These are phyloP conservation scores for Lactifluus pinguis DNA, from an alignment of 768 basidiomycete species.

Conservation along the genomic window DNA sequence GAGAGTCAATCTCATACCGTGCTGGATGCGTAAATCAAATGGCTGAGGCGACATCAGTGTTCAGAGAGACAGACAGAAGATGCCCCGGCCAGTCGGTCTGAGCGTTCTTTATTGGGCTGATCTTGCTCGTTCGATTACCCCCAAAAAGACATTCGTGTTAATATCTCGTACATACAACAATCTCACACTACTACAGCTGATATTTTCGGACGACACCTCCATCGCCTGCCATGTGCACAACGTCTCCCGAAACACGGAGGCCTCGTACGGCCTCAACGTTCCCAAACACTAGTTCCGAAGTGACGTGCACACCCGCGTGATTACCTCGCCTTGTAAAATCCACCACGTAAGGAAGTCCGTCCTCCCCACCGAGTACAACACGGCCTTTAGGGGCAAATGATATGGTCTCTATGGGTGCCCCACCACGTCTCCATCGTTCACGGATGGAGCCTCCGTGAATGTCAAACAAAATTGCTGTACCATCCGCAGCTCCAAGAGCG, in stretches of 20 bases:
- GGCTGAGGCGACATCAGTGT: constrained; percentile 40
- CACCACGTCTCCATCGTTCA: constrained; percentile 13
- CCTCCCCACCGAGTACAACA: constrained; percentile 17
- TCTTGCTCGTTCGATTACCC: background rate
- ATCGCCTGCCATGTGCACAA: constrained; percentile 16
- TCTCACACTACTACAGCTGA: constrained; percentile 5
- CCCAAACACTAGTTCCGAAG: constrained; percentile 17
- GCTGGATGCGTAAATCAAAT: constrained; percentile 52
- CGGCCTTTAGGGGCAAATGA: constrained; percentile 1
- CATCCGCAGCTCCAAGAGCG: constrained; percentile 9
- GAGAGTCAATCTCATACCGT: constrained; percentile 32
- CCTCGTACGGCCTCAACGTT: constrained; percentile 18
- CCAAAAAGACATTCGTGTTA: background rate
- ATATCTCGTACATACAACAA: constrained; percentile 4
- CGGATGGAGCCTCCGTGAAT: constrained; percentile 1
- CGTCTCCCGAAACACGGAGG: constrained; percentile 3
- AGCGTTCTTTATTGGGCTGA: background rate
- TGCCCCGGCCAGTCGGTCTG: background rate
- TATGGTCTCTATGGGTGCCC: constrained; percentile 5
- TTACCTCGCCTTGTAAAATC: background rate
- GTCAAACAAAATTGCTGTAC: constrained; percentile 11
- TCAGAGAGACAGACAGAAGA: background rate
- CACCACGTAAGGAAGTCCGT: constrained; percentile 18
- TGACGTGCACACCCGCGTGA: background rate
- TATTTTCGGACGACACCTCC: constrained; percentile 15